Percentiles rank a stretch among this genome's conserved stretches.
phyloP scores from a whole-genome alignment of 2,329 filamentous ascomycete genomes.

The Xylariaceae sp. region DNA sequence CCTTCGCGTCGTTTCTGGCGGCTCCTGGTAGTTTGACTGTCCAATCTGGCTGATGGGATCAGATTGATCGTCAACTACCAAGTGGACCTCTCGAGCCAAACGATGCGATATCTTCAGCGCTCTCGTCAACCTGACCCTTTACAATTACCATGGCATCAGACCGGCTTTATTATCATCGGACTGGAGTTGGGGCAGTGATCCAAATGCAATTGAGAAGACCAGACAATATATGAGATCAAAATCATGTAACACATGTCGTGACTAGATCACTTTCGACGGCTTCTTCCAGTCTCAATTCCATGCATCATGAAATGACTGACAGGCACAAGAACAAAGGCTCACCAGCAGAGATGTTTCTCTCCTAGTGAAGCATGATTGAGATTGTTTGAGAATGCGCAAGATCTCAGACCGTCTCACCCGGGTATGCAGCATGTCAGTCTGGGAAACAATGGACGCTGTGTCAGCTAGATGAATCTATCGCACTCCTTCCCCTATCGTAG shows the following conservation, averaged over 20 bases:
- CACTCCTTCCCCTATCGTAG: neutral
- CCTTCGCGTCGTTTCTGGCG: neutral
- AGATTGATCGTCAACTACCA: neutral
- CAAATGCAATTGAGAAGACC: neutral
- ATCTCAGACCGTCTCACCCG: neutral
- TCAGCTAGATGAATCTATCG: neutral
- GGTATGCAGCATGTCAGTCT: neutral
- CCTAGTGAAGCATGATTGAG: neutral
- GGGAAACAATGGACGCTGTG: neutral
- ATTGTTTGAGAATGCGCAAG: neutral
- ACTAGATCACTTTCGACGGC: neutral
- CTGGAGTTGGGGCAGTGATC: neutral
- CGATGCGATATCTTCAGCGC: no score
- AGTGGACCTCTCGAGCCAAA: no score
- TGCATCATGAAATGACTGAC: neutral
- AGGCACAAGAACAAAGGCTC: neutral
- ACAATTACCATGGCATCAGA: neutral
- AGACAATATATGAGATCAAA: neutral
- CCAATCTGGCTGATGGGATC: neutral
- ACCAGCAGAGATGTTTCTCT: neutral
- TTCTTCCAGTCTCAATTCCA: neutral
- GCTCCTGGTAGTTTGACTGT: neutral
- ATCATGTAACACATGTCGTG: no score
- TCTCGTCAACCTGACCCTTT: no score
- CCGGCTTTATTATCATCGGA: neutral